Evolutionary conservation across 805 yeast species (phyloP).

Genomic region (Zygotorulaspora chibaensis): DNA sequence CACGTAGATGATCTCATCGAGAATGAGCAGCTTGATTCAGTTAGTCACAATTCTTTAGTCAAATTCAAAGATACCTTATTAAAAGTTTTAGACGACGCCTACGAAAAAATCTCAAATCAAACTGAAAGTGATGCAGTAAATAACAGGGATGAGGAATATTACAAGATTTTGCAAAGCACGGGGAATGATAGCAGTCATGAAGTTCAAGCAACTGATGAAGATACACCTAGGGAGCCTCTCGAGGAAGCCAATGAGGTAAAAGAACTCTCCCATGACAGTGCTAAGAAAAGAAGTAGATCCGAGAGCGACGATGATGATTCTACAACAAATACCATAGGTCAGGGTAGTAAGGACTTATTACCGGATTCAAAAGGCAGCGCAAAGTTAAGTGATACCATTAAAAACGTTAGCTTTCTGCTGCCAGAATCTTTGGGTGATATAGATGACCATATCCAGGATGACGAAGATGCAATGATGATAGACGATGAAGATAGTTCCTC

Average conservation of each 20-base stretch:
- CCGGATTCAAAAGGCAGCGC: neutral
- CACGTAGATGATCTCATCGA: slow-evolving; percentile 32
- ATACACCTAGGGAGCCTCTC: neutral
- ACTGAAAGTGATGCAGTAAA: slow-evolving; percentile 4
- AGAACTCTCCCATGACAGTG: neutral
- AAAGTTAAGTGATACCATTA: neutral
- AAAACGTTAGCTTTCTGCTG: slow-evolving; percentile 4
- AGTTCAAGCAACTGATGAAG: neutral
- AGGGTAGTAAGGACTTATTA: neutral
- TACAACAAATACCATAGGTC: neutral
- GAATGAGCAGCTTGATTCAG: slow-evolving; percentile 32
- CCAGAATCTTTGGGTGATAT: neutral
- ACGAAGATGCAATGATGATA: slow-evolving; percentile 6
- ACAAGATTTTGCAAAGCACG: slow-evolving; percentile 19
- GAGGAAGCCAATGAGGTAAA: neutral
- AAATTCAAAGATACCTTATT: slow-evolving; percentile 25
- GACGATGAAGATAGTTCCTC: slow-evolving; percentile 1
- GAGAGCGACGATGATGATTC: slow-evolving; percentile 8
- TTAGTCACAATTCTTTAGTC: slow-evolving; percentile 34
- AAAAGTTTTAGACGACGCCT: slow-evolving; percentile 13
- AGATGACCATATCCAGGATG: neutral
- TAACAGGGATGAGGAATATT: slow-evolving; percentile 20
- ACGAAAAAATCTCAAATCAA: slow-evolving; percentile 5
- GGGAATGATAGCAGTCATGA: neutral
- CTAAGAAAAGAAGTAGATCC: slow-evolving; percentile 13